phyloP scores from a whole-genome alignment of 176 grass and related monocot genomes.

The Zoysia japonica region DNA sequence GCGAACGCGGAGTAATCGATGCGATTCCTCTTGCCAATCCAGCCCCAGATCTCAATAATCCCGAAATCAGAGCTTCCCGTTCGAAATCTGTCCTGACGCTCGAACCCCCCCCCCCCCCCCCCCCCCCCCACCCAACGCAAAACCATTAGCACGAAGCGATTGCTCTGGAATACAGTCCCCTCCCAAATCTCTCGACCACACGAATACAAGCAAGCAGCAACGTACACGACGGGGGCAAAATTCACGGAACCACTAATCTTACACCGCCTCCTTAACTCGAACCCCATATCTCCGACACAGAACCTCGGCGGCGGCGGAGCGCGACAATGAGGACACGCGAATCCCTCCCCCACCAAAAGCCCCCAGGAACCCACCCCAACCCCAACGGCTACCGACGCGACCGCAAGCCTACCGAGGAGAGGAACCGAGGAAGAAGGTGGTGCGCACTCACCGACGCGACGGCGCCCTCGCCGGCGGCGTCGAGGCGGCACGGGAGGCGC shows the following conservation, averaged over 20 bases:
- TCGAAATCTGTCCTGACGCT: not conserved
- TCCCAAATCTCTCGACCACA: not conserved
- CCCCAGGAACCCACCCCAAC: not conserved
- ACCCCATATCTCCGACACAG: not conserved
- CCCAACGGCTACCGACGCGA: not conserved
- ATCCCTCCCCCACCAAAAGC: not conserved
- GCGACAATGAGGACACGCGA: not conserved
- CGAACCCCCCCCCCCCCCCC: too few relatives aligned
- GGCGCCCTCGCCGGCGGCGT: conserved; percentile 28
- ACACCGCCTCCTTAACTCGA: not conserved
- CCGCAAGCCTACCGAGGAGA: not conserved
- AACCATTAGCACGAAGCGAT: not conserved
- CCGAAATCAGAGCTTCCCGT: not conserved
- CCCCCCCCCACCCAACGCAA: too few relatives aligned
- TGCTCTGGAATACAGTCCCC: not conserved
- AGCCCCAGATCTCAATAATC: not conserved
- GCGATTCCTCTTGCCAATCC: conserved; percentile 11
- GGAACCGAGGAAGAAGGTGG: not conserved
- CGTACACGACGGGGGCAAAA: not conserved
- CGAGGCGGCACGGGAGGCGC: not conserved
- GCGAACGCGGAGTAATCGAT: not conserved
- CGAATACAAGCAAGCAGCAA: not conserved
- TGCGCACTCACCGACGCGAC: conserved; percentile 15
- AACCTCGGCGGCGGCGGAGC: not conserved
- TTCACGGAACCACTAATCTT: not conserved